These are phyloP conservation scores for Phytophthora lateralis DNA, from an alignment of 352 stramenopile genomes.

Conservation along the genomic window DNA sequence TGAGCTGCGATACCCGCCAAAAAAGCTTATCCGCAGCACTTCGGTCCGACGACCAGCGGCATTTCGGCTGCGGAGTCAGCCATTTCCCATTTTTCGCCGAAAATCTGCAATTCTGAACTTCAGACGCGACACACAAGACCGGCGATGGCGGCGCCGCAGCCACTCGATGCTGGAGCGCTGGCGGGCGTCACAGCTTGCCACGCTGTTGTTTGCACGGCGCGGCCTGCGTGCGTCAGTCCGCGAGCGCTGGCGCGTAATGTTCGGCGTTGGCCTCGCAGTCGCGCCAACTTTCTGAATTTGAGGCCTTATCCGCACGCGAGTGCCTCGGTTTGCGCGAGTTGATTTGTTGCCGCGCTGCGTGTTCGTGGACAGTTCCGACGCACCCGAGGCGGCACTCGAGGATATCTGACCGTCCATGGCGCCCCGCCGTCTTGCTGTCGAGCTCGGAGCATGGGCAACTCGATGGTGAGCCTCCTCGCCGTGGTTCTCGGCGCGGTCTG, in stretches of 20 bases:
- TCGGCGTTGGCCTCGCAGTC: neutral
- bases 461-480: too few species aligned
- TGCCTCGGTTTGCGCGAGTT: conserved; percentile 14
- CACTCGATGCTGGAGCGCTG: conserved; percentile 2
- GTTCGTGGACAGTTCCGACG: conserved; percentile 32
- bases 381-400: neutral
- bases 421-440: too few species aligned
- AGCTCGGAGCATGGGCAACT: too few species aligned
- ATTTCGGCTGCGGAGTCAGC: conserved; percentile 1
- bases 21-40: conserved; percentile 1
- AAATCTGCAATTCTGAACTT: conserved; percentile 2
- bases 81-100: conserved; percentile 2
- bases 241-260: conserved; percentile 6
- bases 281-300: conserved; percentile 22
- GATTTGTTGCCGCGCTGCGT: conserved; percentile 29
- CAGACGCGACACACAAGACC: too few species aligned
- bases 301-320: conserved; percentile 24
- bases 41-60: conserved; percentile 8
- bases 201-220: too few species aligned
- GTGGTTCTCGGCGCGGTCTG: too few species aligned
- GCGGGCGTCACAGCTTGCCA: too few species aligned
- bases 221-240: conserved; percentile 10
- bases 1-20: conserved; percentile 28
- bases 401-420: too few species aligned
- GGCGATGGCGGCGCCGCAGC: too few species aligned